phyloP scores from a whole-genome alignment of 2,329 filamentous ascomycete species.

The Ploettnerulaceae sp. region DNA sequence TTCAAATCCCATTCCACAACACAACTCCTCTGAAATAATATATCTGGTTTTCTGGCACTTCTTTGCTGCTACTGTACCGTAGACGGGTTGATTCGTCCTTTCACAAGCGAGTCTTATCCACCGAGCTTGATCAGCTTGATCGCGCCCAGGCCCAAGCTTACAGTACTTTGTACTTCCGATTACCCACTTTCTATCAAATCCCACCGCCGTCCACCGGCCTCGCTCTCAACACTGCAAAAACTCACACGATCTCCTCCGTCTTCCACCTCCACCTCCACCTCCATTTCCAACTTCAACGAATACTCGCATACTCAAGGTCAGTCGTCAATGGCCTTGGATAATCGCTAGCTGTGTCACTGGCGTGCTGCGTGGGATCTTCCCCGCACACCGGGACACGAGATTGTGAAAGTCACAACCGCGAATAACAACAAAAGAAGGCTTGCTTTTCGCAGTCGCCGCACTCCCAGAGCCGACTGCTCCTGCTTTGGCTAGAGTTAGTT shows the following conservation, averaged over 20 bases:
- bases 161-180: neutral
- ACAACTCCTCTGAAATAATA: too few species aligned
- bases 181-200: slow-evolving; percentile 12
- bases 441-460: slow-evolving; percentile 11
- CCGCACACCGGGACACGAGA: slow-evolving; percentile 49
- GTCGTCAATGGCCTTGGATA: slow-evolving; percentile 53
- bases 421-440: slow-evolving; percentile 36
- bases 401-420: slow-evolving; percentile 44
- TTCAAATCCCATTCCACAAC: too few species aligned
- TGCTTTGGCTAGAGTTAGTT: slow-evolving; percentile 31
- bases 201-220: slow-evolving; percentile 14
- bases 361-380: slow-evolving; percentile 54
- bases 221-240: slow-evolving; percentile 11
- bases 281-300: too few species aligned
- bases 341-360: slow-evolving; percentile 50
- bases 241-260: slow-evolving; percentile 1
- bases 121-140: neutral
- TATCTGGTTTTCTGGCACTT: too few species aligned
- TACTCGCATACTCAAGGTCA: slow-evolving; percentile 17
- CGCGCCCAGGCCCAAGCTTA: slow-evolving; percentile 2
- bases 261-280: slow-evolving; percentile 4
- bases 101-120: slow-evolving; percentile 6
- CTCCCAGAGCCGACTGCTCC: slow-evolving; percentile 23
- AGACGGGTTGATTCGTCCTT: neutral
- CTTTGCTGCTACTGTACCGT: too few species aligned